Evolutionary conservation across 164 flowering plant species (phyloP).

Genomic region (Pachysandra terminalis): DNA sequence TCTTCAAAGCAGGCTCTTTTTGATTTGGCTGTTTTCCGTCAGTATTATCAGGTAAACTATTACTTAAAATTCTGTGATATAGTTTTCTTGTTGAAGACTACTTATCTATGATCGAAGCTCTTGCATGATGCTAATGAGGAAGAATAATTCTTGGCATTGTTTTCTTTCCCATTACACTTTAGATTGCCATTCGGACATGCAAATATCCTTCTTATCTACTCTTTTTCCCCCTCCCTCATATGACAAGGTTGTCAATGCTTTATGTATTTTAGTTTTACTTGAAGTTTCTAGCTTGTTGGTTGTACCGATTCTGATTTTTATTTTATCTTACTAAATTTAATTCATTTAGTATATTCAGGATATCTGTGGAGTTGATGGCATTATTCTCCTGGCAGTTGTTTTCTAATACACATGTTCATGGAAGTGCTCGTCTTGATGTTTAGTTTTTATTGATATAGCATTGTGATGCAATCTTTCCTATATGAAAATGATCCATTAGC

Average conservation of each 20-base stretch:
- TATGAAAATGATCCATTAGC: background rate
- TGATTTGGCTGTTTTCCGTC: constrained; percentile 89
- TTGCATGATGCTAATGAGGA: background rate
- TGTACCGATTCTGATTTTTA: background rate
- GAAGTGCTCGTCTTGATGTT: background rate
- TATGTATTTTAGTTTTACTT: background rate
- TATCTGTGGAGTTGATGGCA: too few relatives aligned
- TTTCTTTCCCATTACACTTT: background rate
- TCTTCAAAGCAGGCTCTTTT: constrained; percentile 95
- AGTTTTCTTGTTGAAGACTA: background rate
- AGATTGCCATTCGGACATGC: background rate
- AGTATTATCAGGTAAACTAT: constrained; percentile 73
- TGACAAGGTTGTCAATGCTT: background rate
- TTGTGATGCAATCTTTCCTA: background rate
- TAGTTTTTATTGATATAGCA: background rate
- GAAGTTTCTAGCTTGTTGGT: background rate
- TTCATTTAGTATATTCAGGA: too few relatives aligned
- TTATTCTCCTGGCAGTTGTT: background rate
- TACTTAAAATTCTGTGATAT: background rate
- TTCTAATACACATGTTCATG: background rate
- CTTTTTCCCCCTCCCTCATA: too few relatives aligned
- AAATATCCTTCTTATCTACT: background rate
- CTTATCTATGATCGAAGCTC: too few relatives aligned
- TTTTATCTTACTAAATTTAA: background rate
- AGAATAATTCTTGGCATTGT: background rate